Evolutionary conservation across 257 asterid genomes (phyloP).

Genomic region (Henckelia pumila): DNA sequence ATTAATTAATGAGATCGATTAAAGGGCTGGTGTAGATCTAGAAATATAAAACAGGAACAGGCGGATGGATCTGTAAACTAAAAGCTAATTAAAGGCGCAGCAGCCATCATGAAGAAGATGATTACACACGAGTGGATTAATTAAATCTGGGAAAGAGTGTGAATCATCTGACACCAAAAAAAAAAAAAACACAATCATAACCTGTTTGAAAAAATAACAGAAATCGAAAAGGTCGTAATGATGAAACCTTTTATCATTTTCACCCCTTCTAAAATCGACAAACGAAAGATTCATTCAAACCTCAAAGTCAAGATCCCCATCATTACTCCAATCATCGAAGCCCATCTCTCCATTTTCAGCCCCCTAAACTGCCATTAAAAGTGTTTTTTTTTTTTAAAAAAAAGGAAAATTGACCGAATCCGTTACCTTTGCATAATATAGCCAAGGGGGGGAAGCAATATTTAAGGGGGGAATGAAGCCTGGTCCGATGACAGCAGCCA

Average conservation of each 20-base stretch:
- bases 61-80: slow-evolving; percentile 29
- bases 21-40: not conserved
- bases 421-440: slow-evolving; percentile 19
- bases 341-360: not conserved
- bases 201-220: slow-evolving; percentile 22
- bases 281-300: not conserved
- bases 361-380: not conserved
- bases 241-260: slow-evolving; percentile 26
- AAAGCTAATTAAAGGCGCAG: too few species aligned
- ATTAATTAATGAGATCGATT: too few species aligned
- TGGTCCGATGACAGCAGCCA: slow-evolving; percentile 50
- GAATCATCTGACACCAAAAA: slow-evolving; percentile 37
- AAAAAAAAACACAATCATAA: slow-evolving; percentile 32
- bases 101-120: too few species aligned
- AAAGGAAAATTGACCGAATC: not conserved
- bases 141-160: slow-evolving; percentile 20
- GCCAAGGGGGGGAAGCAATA: slow-evolving; percentile 21
- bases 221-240: slow-evolving; percentile 28
- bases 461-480: slow-evolving; percentile 51
- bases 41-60: not conserved
- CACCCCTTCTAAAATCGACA: not conserved
- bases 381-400: not conserved
- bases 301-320: slow-evolving; percentile 47
- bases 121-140: not conserved
- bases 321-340: slow-evolving; percentile 48